Conservation (phyloP, 345 rosid genomes). For the Syzygium jambos region DNA sequence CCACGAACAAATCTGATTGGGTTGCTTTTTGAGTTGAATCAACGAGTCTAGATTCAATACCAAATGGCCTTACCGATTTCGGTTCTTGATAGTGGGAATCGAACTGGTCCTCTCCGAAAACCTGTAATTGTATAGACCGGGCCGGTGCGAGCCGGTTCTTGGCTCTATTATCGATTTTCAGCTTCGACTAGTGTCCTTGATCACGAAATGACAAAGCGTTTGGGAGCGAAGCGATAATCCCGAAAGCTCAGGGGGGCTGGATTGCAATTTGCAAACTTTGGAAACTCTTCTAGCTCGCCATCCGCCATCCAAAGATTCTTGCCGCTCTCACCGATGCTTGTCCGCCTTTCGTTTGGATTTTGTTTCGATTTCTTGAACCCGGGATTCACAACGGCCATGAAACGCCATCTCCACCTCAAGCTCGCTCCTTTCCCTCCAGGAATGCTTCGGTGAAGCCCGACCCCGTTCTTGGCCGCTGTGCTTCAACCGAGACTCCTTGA, state of each 20-base stretch:
- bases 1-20: background rate
- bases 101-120: background rate
- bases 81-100: no score
- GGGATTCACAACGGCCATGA: background rate
- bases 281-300: background rate
- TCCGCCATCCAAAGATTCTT: background rate
- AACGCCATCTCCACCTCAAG: background rate
- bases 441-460: background rate
- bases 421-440: background rate
- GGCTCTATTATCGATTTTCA: background rate
- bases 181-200: background rate
- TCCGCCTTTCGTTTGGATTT: slow-evolving; percentile 14
- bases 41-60: no score
- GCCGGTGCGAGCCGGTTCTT: background rate
- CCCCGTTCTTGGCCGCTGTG: background rate
- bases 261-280: background rate
- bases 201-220: background rate
- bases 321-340: background rate
- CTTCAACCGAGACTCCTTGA: background rate
- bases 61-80: no score
- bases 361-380: background rate
- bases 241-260: background rate
- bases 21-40: background rate
- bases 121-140: background rate
- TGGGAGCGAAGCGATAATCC: background rate